phyloP scores from a whole-genome alignment of 495 filamentous ascomycete genomes.

The Hypoxylon cercidicola region DNA sequence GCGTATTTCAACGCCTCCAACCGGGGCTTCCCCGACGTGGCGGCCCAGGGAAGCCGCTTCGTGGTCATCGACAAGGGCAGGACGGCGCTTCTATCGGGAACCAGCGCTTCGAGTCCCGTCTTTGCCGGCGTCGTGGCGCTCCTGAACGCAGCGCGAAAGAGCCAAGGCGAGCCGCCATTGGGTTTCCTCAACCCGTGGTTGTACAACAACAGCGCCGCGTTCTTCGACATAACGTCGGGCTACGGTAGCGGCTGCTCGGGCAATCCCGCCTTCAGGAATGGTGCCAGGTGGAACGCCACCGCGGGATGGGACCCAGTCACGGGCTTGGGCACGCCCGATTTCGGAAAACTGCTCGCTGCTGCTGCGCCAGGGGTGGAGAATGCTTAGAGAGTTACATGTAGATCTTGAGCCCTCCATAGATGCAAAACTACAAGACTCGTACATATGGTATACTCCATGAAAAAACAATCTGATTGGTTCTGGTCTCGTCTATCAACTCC shows the following conservation, averaged over 20 bases:
- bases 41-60: constrained; percentile 68
- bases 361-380: constrained; percentile 48
- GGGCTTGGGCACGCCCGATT: constrained; percentile 49
- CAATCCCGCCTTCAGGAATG: constrained; percentile 61
- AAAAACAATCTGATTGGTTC: too few species aligned
- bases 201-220: constrained; percentile 66
- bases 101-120: constrained; percentile 51
- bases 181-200: constrained; percentile 74
- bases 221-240: constrained; percentile 71
- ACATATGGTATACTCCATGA: too few species aligned
- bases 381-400: constrained; percentile 23
- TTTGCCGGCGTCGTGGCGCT: constrained; percentile 63
- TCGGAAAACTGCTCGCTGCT: constrained; percentile 42
- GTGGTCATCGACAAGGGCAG: constrained; percentile 58
- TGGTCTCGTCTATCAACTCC: too few species aligned
- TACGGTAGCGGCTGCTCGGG: constrained; percentile 66
- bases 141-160: constrained; percentile 69
- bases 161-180: constrained; percentile 62
- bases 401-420: background rate
- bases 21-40: constrained; percentile 70
- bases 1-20: constrained; percentile 63
- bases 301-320: constrained; percentile 54
- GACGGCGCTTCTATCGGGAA: constrained; percentile 59
- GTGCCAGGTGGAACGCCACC: constrained; percentile 51
- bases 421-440: background rate